Conservation (phyloP, 192 early-diverging fungal genomes). For the Backusella tuberculispora region DNA sequence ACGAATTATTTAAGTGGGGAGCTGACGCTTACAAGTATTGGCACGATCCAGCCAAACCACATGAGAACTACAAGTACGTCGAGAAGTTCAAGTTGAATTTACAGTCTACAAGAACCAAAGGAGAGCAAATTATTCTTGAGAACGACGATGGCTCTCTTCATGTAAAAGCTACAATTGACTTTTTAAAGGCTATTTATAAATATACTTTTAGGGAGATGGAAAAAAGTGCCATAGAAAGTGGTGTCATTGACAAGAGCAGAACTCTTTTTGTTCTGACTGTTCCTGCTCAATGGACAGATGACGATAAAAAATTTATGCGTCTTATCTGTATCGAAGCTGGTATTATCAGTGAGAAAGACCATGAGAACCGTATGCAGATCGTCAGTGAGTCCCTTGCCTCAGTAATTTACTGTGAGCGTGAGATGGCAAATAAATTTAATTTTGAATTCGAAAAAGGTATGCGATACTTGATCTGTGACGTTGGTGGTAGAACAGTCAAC, state of each 20-base stretch:
- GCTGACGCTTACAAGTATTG: background rate
- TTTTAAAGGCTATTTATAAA: constrained; percentile 13
- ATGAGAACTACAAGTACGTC: too few species aligned
- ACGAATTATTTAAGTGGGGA: constrained; percentile 8
- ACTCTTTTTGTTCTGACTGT: constrained; percentile 14
- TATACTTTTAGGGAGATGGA: background rate
- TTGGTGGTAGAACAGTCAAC: constrained; percentile 17
- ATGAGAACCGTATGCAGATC: background rate
- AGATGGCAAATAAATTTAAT: background rate
- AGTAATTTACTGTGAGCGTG: background rate
- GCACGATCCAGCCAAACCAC: background rate
- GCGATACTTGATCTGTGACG: constrained; percentile 17
- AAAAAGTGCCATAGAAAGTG: background rate
- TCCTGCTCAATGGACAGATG: constrained; percentile 14
- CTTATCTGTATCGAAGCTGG: background rate
- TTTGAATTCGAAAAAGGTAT: background rate
- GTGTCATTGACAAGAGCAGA: background rate
- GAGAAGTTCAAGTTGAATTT: constrained; percentile 6
- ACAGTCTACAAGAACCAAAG: background rate
- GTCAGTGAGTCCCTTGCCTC: constrained; percentile 10
- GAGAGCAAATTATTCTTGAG: background rate
- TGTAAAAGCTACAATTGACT: constrained; percentile 2
- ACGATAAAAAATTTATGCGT: background rate
- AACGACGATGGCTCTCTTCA: background rate
- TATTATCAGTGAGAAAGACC: constrained; percentile 15